Base-by-base conservation (phyloP, 2,329 filamentous ascomycete species). In the Hypoxylon sp. region DNA sequence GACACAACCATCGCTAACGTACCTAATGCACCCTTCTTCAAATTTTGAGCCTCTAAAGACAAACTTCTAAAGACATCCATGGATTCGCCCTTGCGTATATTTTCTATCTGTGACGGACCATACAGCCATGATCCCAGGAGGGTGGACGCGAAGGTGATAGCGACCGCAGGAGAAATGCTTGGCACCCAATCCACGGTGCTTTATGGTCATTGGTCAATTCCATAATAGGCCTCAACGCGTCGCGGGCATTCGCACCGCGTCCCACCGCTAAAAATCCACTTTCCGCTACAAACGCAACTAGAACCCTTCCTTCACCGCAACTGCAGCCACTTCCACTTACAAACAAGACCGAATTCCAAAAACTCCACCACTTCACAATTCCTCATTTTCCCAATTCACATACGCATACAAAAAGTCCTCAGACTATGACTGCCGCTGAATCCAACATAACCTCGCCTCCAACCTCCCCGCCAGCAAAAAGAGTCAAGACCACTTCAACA, bases 391-490 rank as follows among this genome's bases (percentile, higher is more conserved):
- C 60, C 57, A 67, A 34, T 52, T 34, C 38, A 45, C 41, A 17
- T 43, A 55, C 17, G 41, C 61, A 43, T 34, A 65, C 7, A 5
- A 10, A 14, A 36, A 34, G 30, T 10, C 43, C 55, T 65, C 60
- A 67, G 63, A 79, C 75, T 76, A 80, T 76, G 72, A 78, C 74
- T 68, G 76, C 77, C 52, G 72, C 76, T 58, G 76, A 77, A 63
- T 60, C 79, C 61, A 7, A 30, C 28, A 65, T 75, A 53, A 74
- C 89, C 50, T 88, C 88, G 57, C 85, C 89, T 23, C 90, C 90
- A 43, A 86, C 86, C 63, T 94, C 92, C 7, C 93, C 93, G 28
- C 89, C 93, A 25, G 86, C 93, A 51, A 97, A 97, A 84, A 89
- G 93, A 77, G 87, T 91, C 75, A 96, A 94, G 84, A 88, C 89